These are phyloP conservation scores for Lachancea lanzarotensis DNA, from an alignment of 805 yeast species.

Conservation along the genomic window DNA sequence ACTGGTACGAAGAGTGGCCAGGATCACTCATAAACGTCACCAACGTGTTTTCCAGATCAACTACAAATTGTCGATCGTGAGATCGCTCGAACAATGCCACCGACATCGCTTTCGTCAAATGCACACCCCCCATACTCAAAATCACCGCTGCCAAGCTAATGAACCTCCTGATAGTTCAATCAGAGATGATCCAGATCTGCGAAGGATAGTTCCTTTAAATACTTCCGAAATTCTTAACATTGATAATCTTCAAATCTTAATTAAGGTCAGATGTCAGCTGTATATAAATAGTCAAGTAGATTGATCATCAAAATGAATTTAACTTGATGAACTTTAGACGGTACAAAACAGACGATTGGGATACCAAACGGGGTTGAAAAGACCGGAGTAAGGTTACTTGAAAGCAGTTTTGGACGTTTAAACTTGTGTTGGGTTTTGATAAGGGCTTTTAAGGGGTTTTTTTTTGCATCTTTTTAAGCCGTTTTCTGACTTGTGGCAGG, in stretches of 20 bases:
- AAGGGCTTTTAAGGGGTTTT: not conserved
- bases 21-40: conserved; percentile 40
- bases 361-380: too few species aligned
- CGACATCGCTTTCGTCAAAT: conserved; percentile 31
- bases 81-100: conserved; percentile 37
- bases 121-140: conserved; percentile 7
- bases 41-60: conserved; percentile 44
- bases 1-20: conserved; percentile 35
- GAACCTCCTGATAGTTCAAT: too few species aligned
- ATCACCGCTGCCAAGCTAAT: not conserved
- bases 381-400: too few species aligned
- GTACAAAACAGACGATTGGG: not conserved
- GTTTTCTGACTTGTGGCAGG: too few species aligned
- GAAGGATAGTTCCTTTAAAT: too few species aligned
- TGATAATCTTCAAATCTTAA: too few species aligned
- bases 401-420: too few species aligned
- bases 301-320: not conserved
- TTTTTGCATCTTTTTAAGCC: too few species aligned
- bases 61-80: conserved; percentile 44
- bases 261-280: too few species aligned
- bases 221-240: too few species aligned
- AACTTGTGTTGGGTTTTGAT: too few species aligned
- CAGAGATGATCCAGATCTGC: not conserved
- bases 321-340: not conserved
- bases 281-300: too few species aligned